Evolutionary conservation across 2,329 filamentous ascomycete genomes (phyloP).

Genomic region (Arthrinium phaeospermum): DNA sequence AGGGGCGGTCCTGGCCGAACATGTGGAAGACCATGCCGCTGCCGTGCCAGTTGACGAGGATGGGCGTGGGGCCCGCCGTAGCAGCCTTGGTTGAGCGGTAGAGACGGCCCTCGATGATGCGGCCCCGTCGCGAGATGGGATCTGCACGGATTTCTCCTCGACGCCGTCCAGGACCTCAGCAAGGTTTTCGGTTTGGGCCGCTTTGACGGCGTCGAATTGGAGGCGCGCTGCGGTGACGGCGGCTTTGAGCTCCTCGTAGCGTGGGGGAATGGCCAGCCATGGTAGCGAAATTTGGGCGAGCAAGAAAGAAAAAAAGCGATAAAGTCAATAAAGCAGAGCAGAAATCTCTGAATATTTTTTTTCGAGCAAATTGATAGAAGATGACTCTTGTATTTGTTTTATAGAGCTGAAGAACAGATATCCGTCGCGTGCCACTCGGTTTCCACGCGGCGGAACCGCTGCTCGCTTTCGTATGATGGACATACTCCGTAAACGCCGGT

Average conservation of each 20-base stretch:
- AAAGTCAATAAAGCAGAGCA: too few relatives aligned
- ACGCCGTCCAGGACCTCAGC: not conserved
- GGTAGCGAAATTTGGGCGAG: not conserved
- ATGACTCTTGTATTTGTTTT: not conserved
- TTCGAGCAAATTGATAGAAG: not conserved
- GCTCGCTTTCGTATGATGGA: not conserved
- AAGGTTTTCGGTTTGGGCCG: not conserved
- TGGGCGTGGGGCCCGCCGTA: conserved; percentile 43
- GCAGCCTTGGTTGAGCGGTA: not conserved
- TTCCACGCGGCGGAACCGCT: not conserved
- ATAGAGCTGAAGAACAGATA: not conserved
- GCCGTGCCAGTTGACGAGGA: conserved; percentile 70
- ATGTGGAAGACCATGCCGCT: conserved; percentile 70
- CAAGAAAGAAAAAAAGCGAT: not conserved
- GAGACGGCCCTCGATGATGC: not conserved
- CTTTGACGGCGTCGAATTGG: not conserved
- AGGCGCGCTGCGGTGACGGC: not conserved
- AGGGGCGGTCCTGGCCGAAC: conserved; percentile 67
- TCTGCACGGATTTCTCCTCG: not conserved
- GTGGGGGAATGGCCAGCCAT: not conserved
- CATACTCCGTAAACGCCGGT: not conserved
- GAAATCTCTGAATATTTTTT: not conserved
- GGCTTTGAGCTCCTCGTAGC: conserved; percentile 4
- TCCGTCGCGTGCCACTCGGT: not conserved
- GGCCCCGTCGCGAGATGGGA: not conserved